Evolutionary conservation across 2,329 filamentous ascomycete genomes (phyloP), one percentile per base, ranked within the genome.

Genomic region (Cladosporium cucumerinum): DNA sequence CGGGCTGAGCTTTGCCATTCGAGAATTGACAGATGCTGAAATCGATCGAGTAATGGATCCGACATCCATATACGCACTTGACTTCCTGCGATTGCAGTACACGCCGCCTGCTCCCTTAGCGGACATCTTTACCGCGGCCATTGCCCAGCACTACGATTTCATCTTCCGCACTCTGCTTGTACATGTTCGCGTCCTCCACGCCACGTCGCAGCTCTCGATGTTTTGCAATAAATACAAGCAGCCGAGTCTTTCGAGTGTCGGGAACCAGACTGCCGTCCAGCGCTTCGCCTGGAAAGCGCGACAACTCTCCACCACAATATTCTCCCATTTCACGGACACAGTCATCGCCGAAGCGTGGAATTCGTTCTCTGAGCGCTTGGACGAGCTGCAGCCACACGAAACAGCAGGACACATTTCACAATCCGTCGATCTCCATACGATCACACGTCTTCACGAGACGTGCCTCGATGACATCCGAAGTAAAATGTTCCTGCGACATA

Each of bases 51-150:
- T 93, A 76, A 88, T 96, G 82, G 86, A 98, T 71, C 88, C 92
- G 0, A 85, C 91, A 73, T 90, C 89, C 0, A 84, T 98, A 21
- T 88, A 94, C 73, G 95, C 95, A 0, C 82, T 98, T n/a, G 95
- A 98, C 77, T 98, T 99, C 72, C 82, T 99, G 18, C 87, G 92
- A 1, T 80, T 99, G 8, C 90, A 93, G 54, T 98, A 97, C 78
- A 90, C 89, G 48, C 84, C 93, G 0, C 89, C 93, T 0, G 77
- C 85, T 0, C 86, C 91, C 0, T 81, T 98, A 0, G 83, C 88
- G 48, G 82, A 87, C 0, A 84, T 98, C 67, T 88, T 99, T 49
- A 93, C 92, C 0, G 82, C 87, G 0, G 76, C 82, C 0, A 84
- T 89, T 1, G 79, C 98, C 12, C 81, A 87, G 63, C 92, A 92